Base-by-base conservation (phyloP, 495 filamentous ascomycete species). In the Recurvomyces mirabilis region DNA sequence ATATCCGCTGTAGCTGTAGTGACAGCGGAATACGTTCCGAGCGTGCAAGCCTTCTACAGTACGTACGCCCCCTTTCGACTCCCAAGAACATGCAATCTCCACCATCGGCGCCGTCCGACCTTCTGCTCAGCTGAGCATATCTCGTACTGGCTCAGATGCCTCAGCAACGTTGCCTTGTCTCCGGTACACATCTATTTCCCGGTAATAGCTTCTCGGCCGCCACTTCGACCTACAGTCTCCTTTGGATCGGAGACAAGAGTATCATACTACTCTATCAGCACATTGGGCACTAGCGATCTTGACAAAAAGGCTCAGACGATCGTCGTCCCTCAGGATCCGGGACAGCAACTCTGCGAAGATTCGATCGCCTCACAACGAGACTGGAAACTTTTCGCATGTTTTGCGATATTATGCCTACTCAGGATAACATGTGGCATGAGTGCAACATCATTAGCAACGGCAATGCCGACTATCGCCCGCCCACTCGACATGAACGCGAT, bases 121-220 rank as follows among this genome's bases (percentile, higher is more conserved):
- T n/a, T n/a, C n/a, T n/a, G 26, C 26, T 7, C 26, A 29, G n/a
- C 26, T 7, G n/a, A 29, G 26, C 26, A 7, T 7, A 29, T 42
- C 3, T 28, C 22, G 14, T 42, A 14, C 39, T 24, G 4, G 25
- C 30, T 17, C 39, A 10, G 24, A 24, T 14, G 39, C 30, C 15
- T 42, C 39, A 21, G 39, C 39, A 15, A 42, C 39, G 14, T 20
- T 42, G 25, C 39, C 39, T 14, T 20, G 15, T n/a, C 39, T 17
- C 39, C 17, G 11, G 7, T 4, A 5, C 1, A 22, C 23, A 5
- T 11, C 13, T 14, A 19, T 19, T 40, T 40, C 24, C 7, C 20
- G 21, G 28, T 32, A 18, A 22, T 42, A 4, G 14, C 25, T 7
- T 19, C 39, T 4, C 30, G 39, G 25, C 25, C 39, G 25, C 39